Evolutionary conservation across 2,329 filamentous ascomycete species (phyloP), one percentile per base, ranked within the genome.

Genomic region (Sclerotinia minor): DNA sequence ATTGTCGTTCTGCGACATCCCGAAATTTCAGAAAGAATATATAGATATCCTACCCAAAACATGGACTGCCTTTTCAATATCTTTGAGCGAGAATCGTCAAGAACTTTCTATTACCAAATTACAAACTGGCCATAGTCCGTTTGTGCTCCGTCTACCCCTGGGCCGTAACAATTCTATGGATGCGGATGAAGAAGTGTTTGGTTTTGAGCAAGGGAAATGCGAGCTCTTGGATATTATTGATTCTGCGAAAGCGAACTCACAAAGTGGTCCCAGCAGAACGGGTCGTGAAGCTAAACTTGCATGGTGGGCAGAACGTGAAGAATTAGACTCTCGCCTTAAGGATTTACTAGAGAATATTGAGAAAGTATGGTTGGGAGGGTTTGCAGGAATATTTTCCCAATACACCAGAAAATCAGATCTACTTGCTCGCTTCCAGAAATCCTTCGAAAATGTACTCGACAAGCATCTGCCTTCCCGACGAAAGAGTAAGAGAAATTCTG

Each of bases 281-380:
- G 85, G 86, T 58, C 92, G 90, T 77, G 89, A 89, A 47, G 89
- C 90, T 38, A 93, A 92, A 77, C 86, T 86, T 50, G 88, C 89
- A 58, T 99, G 95, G 95, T 99, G 95, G 94, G 86, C 85, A 5
- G 90, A 94, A 76, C 87, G 96, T 19, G 90, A 95, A 78, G 85
- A 85, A 3, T 83, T 99, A 21, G 95, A 99, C 76, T 80, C 81
- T 44, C 88, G 92, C 13, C 83, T 99, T 32, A 88, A 87, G 70
- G 89, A 91, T 63, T 84, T 99, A 13, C 83, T 99, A 1, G 83
- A 88, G 65, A 96, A 92, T 69, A 90, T 99, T 50, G 94, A 99
- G 78, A 90, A 91, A 70, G 89, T 95, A 29, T 99, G 95, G 95
- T 86, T 99, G 6, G 94, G 94, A 60, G 95, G 95, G 0, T 99